Percentiles rank a stretch among this genome's conserved stretches.
These are phyloP conservation scores for Trametes villosa DNA, from an alignment of 768 basidiomycete species.

Conservation along the genomic window DNA sequence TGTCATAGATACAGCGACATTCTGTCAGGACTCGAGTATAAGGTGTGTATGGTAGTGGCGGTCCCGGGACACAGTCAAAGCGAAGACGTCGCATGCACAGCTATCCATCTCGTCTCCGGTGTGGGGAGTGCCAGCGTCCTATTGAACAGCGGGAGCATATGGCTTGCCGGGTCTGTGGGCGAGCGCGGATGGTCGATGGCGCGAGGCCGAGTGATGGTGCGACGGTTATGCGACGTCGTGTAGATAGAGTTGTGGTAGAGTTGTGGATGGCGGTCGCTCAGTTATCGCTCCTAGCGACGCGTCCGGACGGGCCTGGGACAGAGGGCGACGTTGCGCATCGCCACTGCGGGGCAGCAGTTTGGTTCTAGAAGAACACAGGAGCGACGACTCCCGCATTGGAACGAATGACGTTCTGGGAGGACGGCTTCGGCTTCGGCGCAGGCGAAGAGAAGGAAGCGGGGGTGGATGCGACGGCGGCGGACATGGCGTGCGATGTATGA, in stretches of 20 bases:
- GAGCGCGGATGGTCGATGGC: no score
- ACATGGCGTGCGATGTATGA: slow-evolving; percentile 6
- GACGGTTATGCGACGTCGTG: no score
- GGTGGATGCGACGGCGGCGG: slow-evolving; percentile 17
- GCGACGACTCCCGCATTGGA: slow-evolving; percentile 27
- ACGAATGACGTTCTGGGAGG: slow-evolving; percentile 28
- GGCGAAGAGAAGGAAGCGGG: slow-evolving; percentile 21
- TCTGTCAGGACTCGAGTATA: not conserved
- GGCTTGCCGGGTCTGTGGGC: no score
- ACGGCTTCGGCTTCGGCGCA: slow-evolving; percentile 21
- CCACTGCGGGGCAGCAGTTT: not conserved
- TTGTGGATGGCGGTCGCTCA: no score
- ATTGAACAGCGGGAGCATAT: no score
- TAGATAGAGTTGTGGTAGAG: no score
- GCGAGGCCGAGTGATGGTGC: no score
- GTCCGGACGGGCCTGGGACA: no score
- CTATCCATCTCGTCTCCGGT: no score
- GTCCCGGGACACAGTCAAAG: no score
- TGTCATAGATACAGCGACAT: not conserved
- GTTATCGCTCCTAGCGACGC: no score
- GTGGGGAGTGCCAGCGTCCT: not conserved
- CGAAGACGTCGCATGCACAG: no score
- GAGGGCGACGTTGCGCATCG: not conserved
- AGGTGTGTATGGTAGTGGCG: not conserved
- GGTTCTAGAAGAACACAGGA: slow-evolving; percentile 32